These are phyloP conservation scores for Clarireedia sp. DNA, from an alignment of 2,329 filamentous ascomycete genomes.

Conservation along the genomic window DNA sequence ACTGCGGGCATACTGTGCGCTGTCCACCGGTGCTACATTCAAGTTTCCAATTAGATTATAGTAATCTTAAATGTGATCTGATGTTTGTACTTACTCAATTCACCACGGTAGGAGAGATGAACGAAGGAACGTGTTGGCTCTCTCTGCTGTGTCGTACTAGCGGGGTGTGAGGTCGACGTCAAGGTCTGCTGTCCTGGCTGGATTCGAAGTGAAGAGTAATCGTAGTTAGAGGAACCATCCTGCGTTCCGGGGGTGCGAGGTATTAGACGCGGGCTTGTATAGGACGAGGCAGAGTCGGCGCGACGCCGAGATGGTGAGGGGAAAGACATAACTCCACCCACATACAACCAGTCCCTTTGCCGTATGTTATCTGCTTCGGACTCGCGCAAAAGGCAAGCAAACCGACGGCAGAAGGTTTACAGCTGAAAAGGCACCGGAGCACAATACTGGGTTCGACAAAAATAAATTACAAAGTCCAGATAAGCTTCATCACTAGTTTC, in stretches of 20 bases:
- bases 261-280: slow-evolving; percentile 24
- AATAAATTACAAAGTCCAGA: slow-evolving; percentile 3
- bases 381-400: slow-evolving; percentile 3
- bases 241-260: slow-evolving; percentile 17
- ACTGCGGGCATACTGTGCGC: slow-evolving; percentile 64
- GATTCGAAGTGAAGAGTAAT: slow-evolving; percentile 22
- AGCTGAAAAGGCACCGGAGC: background rate
- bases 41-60: background rate
- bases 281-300: slow-evolving; percentile 18
- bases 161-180: slow-evolving; percentile 12
- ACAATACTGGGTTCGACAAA: slow-evolving; percentile 3
- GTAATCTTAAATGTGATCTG: background rate
- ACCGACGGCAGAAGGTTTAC: background rate
- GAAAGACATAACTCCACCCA: slow-evolving; percentile 19
- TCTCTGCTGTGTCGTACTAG: slow-evolving; percentile 35
- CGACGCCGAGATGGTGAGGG: slow-evolving; percentile 18
- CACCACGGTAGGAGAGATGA: slow-evolving; percentile 54
- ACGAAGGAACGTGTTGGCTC: slow-evolving; percentile 67
- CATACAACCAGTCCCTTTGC: background rate
- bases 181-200: slow-evolving; percentile 12
- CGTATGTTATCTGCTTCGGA: background rate
- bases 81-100: slow-evolving; percentile 39
- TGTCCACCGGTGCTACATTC: slow-evolving; percentile 49
- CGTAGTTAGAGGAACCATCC: slow-evolving; percentile 14
- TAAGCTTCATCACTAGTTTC: slow-evolving; percentile 3